Conservation (phyloP, 208 protist species). For the Wallacemonas sp. region DNA sequence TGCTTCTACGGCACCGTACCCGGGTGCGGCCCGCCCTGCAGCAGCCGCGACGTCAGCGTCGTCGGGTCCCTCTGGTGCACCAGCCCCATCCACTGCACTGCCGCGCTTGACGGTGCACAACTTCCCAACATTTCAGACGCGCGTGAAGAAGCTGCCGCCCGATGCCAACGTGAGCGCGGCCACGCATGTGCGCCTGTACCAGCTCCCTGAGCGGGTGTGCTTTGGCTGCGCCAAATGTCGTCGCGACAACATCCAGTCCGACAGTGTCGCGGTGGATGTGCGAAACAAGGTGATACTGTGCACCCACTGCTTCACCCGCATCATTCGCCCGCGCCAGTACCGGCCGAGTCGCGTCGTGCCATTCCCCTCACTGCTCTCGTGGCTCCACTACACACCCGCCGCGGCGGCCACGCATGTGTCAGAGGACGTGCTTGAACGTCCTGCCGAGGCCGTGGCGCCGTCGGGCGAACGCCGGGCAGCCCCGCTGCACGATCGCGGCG, state of each 20-base stretch:
- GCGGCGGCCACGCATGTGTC: constrained; percentile 64
- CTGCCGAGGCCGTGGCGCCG: constrained; percentile 81
- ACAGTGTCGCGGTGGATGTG: constrained; percentile 69
- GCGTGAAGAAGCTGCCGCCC: constrained; percentile 72
- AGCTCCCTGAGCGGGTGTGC: constrained; percentile 63
- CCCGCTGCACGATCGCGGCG: constrained; percentile 41
- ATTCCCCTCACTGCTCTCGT: constrained; percentile 84
- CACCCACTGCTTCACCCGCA: constrained; percentile 71
- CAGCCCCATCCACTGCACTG: constrained; percentile 1
- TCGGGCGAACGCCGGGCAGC: constrained; percentile 65
- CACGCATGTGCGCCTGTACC: constrained; percentile 59
- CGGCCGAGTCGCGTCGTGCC: constrained; percentile 72
- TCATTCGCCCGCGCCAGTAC: constrained; percentile 76
- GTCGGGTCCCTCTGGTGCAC: constrained; percentile 13
- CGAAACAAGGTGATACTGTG: constrained; percentile 73
- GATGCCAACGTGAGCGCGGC: constrained; percentile 68
- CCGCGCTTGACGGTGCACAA: constrained; percentile 76
- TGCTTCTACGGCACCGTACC: constrained; percentile 24
- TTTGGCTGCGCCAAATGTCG: constrained; percentile 83
- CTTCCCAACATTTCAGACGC: constrained; percentile 56
- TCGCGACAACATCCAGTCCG: constrained; percentile 72
- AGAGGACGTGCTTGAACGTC: constrained; percentile 68
- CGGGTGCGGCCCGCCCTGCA: neutral
- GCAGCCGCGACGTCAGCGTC: constrained; percentile 13
- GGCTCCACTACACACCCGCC: constrained; percentile 76